Conservation (phyloP, 2,329 filamentous ascomycete genomes). For the Aspergillus felis region DNA sequence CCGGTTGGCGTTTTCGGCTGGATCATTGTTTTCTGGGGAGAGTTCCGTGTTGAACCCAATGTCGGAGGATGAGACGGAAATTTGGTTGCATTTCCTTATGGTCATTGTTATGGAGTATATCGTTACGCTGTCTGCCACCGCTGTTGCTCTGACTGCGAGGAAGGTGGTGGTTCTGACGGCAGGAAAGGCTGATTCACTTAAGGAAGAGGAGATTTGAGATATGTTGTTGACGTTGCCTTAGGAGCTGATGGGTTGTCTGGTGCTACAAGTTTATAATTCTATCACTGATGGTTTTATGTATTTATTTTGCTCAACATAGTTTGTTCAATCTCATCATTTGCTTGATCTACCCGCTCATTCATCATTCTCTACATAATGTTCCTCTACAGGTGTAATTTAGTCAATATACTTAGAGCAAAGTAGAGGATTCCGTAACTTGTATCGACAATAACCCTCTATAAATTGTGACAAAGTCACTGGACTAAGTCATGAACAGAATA, state of each 20-base stretch:
- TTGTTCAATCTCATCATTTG: too few relatives aligned
- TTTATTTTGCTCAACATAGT: too few relatives aligned
- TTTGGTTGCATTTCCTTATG: constrained; percentile 16
- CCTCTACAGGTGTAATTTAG: too few relatives aligned
- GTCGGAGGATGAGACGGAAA: constrained; percentile 5
- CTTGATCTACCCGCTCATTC: too few relatives aligned
- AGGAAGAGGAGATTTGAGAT: constrained; percentile 9
- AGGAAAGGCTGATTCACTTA: constrained; percentile 4
- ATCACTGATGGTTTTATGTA: too few relatives aligned
- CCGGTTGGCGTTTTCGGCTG: constrained; percentile 11
- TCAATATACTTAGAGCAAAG: too few relatives aligned
- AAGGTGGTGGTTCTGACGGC: constrained; percentile 10
- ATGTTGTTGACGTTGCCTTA: neutral
- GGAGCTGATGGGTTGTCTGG: neutral
- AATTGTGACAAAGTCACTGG: too few relatives aligned
- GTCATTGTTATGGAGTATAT: constrained; percentile 17
- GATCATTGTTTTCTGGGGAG: constrained; percentile 11
- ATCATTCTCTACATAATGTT: too few relatives aligned
- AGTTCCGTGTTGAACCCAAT: constrained; percentile 9
- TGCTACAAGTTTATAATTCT: too few relatives aligned
- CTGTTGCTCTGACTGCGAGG: constrained; percentile 11
- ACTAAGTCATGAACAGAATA: too few relatives aligned
- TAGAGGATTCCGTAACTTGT: too few relatives aligned
- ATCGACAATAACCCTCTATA: too few relatives aligned
- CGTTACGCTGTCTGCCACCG: constrained; percentile 7